phyloP scores from a whole-genome alignment of 805 yeast genomes.

The Candida ponderosae region DNA sequence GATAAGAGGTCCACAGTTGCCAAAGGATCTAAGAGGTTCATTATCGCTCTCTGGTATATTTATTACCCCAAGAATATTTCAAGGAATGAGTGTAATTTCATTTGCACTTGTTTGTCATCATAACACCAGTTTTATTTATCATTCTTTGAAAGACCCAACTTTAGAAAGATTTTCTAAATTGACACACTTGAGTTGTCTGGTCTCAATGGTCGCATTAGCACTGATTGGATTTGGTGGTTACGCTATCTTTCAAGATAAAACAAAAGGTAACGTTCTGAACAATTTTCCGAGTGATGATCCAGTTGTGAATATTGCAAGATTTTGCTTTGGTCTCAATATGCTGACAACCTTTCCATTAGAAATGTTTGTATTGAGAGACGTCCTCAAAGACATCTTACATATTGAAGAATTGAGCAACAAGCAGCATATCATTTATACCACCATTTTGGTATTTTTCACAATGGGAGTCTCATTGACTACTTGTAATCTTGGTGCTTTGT shows the following conservation, averaged over 20 bases:
- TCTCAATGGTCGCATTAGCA: constrained; percentile 74
- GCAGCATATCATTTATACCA: constrained; percentile 59
- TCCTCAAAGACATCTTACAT: constrained; percentile 55
- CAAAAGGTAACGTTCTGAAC: constrained; percentile 83
- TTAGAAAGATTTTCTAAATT: constrained; percentile 64
- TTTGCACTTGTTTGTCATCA: constrained; percentile 96
- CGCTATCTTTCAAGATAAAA: constrained; percentile 62
- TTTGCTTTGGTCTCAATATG: constrained; percentile 90
- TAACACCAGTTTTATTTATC: constrained; percentile 83
- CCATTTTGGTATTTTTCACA: constrained; percentile 54
- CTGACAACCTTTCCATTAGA: constrained; percentile 87
- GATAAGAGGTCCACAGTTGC: constrained; percentile 60
- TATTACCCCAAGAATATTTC: constrained; percentile 61
- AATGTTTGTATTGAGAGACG: constrained; percentile 85
- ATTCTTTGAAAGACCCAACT: constrained; percentile 72
- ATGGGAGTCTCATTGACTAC: constrained; percentile 74
- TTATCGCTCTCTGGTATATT: constrained; percentile 39
- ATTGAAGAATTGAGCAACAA: constrained; percentile 33
- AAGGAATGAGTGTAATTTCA: constrained; percentile 89
- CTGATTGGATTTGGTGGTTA: constrained; percentile 77
- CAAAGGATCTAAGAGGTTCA: constrained; percentile 37
- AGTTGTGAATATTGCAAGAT: constrained; percentile 77
- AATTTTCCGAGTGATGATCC: constrained; percentile 74
- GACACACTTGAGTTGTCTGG: constrained; percentile 77
- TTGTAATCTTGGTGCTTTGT: constrained; percentile 81